A percentile compares a stretch with the other conserved stretches of the same genome.
Conservation (phyloP, 78 protist species). For the Dictyostelium brefeldianum region DNA sequence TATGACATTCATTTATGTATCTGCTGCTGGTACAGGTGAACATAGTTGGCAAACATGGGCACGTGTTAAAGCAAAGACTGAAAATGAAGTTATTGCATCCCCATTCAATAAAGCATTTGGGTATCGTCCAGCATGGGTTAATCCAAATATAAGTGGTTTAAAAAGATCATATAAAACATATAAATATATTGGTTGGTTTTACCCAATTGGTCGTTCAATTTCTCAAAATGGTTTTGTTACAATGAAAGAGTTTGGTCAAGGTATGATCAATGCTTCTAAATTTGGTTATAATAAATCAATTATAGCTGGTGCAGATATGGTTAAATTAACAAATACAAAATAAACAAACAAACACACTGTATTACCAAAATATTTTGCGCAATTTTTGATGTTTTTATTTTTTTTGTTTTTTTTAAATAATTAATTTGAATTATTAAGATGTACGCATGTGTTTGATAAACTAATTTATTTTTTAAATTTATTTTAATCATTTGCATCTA, state of each 20-base stretch:
- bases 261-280: conserved; percentile 5
- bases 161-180: neutral
- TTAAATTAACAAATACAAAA: neutral
- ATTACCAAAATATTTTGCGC: too few species aligned
- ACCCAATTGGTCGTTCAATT: neutral
- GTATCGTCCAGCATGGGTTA: conserved; percentile 10
- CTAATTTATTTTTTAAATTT: too few species aligned
- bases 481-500: too few species aligned
- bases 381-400: too few species aligned
- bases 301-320: neutral
- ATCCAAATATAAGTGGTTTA: conserved; percentile 6
- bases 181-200: conserved; percentile 21
- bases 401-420: too few species aligned
- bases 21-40: neutral
- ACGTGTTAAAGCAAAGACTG: conserved; percentile 20
- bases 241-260: neutral
- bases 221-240: neutral
- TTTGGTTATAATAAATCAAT: neutral
- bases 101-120: neutral
- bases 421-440: too few species aligned
- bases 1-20: conserved; percentile 11
- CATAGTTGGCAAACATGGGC: neutral
- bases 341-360: neutral
- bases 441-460: too few species aligned
- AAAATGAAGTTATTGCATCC: neutral